These are phyloP conservation scores for Clonostachys chloroleuca DNA, from an alignment of 2,329 filamentous ascomycete species.

Conservation along the genomic window DNA sequence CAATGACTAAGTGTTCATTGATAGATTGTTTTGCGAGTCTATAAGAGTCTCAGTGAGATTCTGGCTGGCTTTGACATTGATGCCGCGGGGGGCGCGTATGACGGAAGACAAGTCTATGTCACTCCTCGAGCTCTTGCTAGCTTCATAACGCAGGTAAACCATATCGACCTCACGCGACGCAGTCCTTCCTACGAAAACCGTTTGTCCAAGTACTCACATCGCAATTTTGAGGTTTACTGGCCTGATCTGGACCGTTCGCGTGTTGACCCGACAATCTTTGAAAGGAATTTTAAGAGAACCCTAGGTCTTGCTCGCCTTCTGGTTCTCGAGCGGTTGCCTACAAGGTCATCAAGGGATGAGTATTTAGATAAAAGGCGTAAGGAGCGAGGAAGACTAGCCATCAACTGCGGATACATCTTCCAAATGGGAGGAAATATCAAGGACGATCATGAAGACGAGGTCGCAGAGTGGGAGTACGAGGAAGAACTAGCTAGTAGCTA, in stretches of 20 bases:
- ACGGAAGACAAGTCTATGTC: constrained; percentile 75
- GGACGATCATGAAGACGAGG: constrained; percentile 70
- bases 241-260: constrained; percentile 67
- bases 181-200: constrained; percentile 87
- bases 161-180: constrained; percentile 71
- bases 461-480: constrained; percentile 77
- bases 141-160: constrained; percentile 79
- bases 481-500: constrained; percentile 78
- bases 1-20: background rate
- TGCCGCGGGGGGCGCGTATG: constrained; percentile 75
- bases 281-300: constrained; percentile 72
- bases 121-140: constrained; percentile 73
- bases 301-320: constrained; percentile 75
- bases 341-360: constrained; percentile 58
- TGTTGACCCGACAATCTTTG: constrained; percentile 82
- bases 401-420: constrained; percentile 34
- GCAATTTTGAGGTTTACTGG: constrained; percentile 87
- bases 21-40: constrained; percentile 78
- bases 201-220: constrained; percentile 78
- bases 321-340: constrained; percentile 75
- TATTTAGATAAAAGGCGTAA: constrained; percentile 67
- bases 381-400: constrained; percentile 67
- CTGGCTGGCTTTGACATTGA: constrained; percentile 87
- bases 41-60: constrained; percentile 80
- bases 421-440: constrained; percentile 69